phyloP scores from a whole-genome alignment of 2,329 filamentous ascomycete genomes.

The Colletotrichum musae region DNA sequence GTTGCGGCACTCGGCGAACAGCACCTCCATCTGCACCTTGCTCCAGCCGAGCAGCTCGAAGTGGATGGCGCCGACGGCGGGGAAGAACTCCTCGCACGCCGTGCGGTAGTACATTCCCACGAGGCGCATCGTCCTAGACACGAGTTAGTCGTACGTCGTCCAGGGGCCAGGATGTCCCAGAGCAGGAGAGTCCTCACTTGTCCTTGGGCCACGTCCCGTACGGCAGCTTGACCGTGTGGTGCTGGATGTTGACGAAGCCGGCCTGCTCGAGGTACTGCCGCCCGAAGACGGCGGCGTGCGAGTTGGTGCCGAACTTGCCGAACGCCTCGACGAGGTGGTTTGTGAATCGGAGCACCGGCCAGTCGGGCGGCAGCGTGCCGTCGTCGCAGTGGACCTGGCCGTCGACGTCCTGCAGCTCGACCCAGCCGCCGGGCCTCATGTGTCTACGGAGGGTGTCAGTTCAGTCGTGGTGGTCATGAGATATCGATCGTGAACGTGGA shows the following conservation, averaged over 20 bases:
- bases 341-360: constrained; percentile 52
- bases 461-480: neutral
- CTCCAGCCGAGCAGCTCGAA: constrained; percentile 56
- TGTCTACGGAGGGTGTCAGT: constrained; percentile 45
- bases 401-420: constrained; percentile 63
- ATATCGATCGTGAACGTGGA: fast-evolving
- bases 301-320: constrained; percentile 53
- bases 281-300: constrained; percentile 55
- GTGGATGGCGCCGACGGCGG: constrained; percentile 56
- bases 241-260: constrained; percentile 58
- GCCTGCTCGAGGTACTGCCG: constrained; percentile 53
- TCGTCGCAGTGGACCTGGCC: constrained; percentile 56
- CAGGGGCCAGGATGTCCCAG: neutral
- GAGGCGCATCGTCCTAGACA: constrained; percentile 52
- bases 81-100: constrained; percentile 58
- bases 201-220: constrained; percentile 64
- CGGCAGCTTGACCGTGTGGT: constrained; percentile 59
- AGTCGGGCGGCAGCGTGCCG: constrained; percentile 50
- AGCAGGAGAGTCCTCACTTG: constrained; percentile 37
- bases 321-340: constrained; percentile 54
- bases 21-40: constrained; percentile 46
- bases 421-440: constrained; percentile 60
- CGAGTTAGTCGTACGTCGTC: neutral
- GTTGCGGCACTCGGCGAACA: constrained; percentile 46
- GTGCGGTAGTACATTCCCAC: constrained; percentile 59